These are phyloP conservation scores for Phyllosticta citrichinensis DNA, from an alignment of 2,329 filamentous ascomycete genomes.

Conservation along the genomic window DNA sequence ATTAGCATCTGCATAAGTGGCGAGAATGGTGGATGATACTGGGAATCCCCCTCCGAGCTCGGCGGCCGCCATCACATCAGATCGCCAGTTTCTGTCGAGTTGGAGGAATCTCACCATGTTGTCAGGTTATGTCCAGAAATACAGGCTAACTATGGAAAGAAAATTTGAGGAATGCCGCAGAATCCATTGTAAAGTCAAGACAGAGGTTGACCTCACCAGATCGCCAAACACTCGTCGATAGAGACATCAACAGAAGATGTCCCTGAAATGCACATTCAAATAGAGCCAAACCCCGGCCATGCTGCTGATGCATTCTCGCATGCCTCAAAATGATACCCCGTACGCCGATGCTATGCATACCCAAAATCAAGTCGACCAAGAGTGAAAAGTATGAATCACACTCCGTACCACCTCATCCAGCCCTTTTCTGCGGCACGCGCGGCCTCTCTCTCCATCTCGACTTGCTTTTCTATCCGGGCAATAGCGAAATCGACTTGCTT, in stretches of 20 bases:
- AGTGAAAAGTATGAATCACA: neutral
- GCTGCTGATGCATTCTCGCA: neutral
- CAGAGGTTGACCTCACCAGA: neutral
- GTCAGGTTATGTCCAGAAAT: too few relatives aligned
- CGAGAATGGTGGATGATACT: neutral
- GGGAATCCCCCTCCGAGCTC: neutral
- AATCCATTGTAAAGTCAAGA: neutral
- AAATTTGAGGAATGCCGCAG: neutral
- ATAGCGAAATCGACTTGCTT: neutral
- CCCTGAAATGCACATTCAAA: neutral
- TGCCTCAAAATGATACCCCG: neutral
- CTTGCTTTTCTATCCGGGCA: neutral
- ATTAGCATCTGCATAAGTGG: neutral
- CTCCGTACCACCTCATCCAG: neutral
- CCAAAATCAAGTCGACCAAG: neutral
- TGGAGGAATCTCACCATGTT: too few relatives aligned
- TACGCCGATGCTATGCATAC: neutral
- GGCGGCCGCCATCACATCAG: neutral
- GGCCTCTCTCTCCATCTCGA: neutral
- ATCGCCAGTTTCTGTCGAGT: too few relatives aligned
- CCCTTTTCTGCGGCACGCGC: neutral
- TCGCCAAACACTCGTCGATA: neutral
- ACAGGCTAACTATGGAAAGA: too few relatives aligned
- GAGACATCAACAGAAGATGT: neutral
- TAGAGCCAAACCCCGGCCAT: neutral